These are phyloP conservation scores for Boletus reticuloceps DNA, from an alignment of 768 basidiomycete genomes.

Conservation along the genomic window DNA sequence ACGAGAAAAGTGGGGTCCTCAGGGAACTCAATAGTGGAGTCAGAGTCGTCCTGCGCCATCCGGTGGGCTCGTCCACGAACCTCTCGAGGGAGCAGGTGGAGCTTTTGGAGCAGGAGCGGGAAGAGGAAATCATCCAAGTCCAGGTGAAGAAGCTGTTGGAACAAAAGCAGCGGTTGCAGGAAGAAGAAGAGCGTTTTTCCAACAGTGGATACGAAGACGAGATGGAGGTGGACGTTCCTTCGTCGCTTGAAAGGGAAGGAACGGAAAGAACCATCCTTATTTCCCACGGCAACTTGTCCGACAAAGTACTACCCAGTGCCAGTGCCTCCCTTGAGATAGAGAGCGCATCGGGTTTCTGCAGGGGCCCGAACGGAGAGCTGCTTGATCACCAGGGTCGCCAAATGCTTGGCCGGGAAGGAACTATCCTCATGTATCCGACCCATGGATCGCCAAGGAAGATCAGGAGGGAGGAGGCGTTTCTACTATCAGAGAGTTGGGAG, in stretches of 20 bases:
- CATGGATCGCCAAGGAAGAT: background rate
- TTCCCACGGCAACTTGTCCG: background rate
- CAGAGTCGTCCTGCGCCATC: conserved; percentile 22
- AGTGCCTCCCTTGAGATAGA: background rate
- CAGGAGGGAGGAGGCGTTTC: conserved; percentile 1
- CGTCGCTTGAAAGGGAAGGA: conserved; percentile 3
- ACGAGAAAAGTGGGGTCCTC: conserved; percentile 11
- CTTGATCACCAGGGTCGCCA: conserved; percentile 16
- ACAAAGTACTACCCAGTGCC: background rate
- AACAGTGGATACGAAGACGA: conserved; percentile 20
- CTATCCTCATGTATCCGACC: conserved; percentile 13
- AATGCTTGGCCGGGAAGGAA: conserved; percentile 24
- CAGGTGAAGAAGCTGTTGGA: conserved; percentile 18
- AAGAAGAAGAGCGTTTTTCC: conserved; percentile 4
- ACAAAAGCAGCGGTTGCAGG: background rate
- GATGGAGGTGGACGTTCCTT: conserved; percentile 5
- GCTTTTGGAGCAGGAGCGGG: conserved; percentile 11
- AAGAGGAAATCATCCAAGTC: background rate
- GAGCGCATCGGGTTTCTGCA: background rate
- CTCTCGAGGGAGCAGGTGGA: conserved; percentile 27
- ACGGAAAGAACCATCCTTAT: conserved; percentile 11
- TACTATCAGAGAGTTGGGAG: too few relatives aligned
- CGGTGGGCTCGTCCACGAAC: conserved; percentile 21
- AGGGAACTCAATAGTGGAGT: conserved; percentile 9
- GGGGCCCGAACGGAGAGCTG: conserved; percentile 22